These are phyloP conservation scores for Leptographium flavum DNA, from an alignment of 2,329 filamentous ascomycete genomes.

Conservation along the genomic window DNA sequence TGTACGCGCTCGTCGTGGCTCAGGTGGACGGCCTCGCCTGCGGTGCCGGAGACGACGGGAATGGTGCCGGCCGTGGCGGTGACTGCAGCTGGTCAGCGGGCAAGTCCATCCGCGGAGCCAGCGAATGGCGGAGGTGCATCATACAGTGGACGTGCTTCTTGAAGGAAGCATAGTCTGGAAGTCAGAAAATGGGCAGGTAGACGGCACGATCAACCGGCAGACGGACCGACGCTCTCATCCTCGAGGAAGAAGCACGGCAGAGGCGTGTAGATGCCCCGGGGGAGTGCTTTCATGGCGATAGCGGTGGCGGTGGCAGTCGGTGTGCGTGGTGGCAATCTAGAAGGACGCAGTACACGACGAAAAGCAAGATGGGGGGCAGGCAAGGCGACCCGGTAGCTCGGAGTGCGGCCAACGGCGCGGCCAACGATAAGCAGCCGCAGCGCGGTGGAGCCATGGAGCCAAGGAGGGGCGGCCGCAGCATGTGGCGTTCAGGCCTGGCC, in stretches of 20 bases:
- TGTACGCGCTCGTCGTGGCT: conserved; percentile 4
- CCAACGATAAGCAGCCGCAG: background rate
- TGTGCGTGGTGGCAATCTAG: background rate
- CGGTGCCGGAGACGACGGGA: conserved; percentile 6
- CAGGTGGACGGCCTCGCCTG: conserved; percentile 8
- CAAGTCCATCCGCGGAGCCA: too few relatives aligned
- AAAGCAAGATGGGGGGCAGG: too few relatives aligned
- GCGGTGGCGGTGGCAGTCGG: background rate
- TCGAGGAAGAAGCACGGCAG: conserved; percentile 7
- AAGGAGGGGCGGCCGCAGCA: background rate
- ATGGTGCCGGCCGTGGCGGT: conserved; percentile 5
- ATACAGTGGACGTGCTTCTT: conserved; percentile 5
- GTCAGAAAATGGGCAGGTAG: background rate
- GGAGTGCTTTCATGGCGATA: background rate
- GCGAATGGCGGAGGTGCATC: background rate
- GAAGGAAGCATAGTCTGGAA: conserved; percentile 4
- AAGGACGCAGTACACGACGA: background rate
- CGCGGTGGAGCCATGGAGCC: background rate
- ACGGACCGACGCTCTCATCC: conserved; percentile 3
- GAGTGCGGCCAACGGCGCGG: background rate
- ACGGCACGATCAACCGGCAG: too few relatives aligned
- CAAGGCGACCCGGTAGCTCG: too few relatives aligned
- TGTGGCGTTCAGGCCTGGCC: background rate
- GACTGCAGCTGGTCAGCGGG: background rate
- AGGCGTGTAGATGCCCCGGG: conserved; percentile 8